Conservation (phyloP, 495 filamentous ascomycete genomes). For the Aspergillus nidulans region DNA sequence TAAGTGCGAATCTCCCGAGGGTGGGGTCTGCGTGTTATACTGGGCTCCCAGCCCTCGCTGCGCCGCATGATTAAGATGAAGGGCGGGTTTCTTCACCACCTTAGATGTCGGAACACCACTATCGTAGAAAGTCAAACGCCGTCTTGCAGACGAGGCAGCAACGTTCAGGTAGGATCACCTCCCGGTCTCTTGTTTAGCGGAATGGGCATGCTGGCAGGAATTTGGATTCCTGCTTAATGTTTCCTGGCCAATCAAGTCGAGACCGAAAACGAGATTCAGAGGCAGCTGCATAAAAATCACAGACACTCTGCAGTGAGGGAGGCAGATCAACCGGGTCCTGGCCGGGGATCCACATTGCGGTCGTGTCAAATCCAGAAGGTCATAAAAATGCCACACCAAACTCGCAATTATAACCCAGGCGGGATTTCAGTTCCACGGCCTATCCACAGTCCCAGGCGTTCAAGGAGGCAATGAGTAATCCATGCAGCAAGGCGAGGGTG, state of each 20-base stretch:
- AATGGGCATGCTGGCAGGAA: background rate
- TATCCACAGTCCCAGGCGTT: background rate
- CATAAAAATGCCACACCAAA: conserved; percentile 1
- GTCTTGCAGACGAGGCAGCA: background rate
- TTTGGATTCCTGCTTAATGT: conserved; percentile 3
- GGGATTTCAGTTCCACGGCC: conserved; percentile 8
- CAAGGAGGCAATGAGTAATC: background rate
- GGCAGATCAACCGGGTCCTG: conserved; percentile 14
- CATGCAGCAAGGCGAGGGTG: background rate
- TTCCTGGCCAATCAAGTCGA: conserved; percentile 9
- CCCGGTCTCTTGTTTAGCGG: background rate
- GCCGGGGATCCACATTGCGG: conserved; percentile 8
- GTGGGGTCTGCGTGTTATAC: background rate
- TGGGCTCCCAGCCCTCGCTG: background rate
- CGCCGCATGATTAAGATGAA: background rate
- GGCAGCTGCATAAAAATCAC: background rate
- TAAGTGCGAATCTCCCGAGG: background rate
- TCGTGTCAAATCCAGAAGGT: background rate
- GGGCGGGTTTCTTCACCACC: background rate
- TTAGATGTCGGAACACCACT: background rate
- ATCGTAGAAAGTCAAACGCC: background rate
- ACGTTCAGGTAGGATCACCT: background rate
- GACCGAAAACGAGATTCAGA: background rate
- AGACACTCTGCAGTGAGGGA: background rate
- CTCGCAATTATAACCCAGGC: too few species aligned